Evolutionary conservation across 257 asterid species (phyloP).

Genomic region (Ilex aquifolium): DNA sequence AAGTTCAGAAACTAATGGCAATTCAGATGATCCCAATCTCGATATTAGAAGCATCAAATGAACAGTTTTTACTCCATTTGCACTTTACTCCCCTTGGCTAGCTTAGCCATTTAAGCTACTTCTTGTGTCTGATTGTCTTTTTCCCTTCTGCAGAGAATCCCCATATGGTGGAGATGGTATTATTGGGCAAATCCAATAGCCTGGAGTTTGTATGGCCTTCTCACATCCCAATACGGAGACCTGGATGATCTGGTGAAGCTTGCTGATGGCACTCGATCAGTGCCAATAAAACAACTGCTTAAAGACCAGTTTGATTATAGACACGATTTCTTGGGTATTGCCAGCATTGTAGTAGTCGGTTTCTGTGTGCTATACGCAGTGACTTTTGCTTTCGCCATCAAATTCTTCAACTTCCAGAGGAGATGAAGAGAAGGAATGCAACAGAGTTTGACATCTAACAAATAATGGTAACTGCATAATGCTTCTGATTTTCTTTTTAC

Average conservation of each 20-base stretch:
- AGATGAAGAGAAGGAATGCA: slow-evolving; percentile 24
- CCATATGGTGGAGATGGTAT: slow-evolving; percentile 97
- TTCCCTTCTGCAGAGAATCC: slow-evolving; percentile 53
- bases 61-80: too few relatives aligned
- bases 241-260: slow-evolving; percentile 37
- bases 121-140: too few relatives aligned
- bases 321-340: slow-evolving; percentile 60
- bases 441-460: too few relatives aligned
- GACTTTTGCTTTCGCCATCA: slow-evolving; percentile 68
- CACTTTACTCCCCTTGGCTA: too few relatives aligned
- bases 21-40: too few relatives aligned
- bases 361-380: slow-evolving; percentile 60
- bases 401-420: slow-evolving; percentile 69
- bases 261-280: slow-evolving; percentile 40
- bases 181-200: slow-evolving; percentile 89
- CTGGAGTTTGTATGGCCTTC: slow-evolving; percentile 79
- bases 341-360: slow-evolving; percentile 50
- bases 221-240: slow-evolving; percentile 82
- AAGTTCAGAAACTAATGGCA: too few relatives aligned
- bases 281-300: slow-evolving; percentile 51
- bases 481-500: too few relatives aligned
- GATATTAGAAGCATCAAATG: too few relatives aligned
- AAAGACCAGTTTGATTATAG: slow-evolving; percentile 58
- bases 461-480: too few relatives aligned
- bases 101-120: too few relatives aligned